Percentiles rank a stretch among this genome's conserved stretches.
These are phyloP conservation scores for Sonneratia caseolaris DNA, from an alignment of 345 rosid species.

Conservation along the genomic window DNA sequence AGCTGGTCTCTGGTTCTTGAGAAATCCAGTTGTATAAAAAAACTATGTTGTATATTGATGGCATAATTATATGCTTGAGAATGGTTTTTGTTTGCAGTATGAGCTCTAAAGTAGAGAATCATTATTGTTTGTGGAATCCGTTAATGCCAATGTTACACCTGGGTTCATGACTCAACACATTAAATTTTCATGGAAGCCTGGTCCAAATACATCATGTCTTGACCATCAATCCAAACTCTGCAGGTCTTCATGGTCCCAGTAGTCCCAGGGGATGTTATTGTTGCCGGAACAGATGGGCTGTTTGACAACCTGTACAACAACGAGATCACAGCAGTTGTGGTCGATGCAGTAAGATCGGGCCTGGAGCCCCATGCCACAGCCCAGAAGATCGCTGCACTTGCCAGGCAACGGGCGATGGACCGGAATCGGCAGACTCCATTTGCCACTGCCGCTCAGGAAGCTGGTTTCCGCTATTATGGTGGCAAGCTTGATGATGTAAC, in stretches of 20 bases:
- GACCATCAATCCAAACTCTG: background rate
- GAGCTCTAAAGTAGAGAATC: background rate
- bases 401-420: slow-evolving; percentile 69
- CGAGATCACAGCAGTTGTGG: slow-evolving; percentile 71
- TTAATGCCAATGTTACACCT: background rate
- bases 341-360: slow-evolving; percentile 62
- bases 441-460: slow-evolving; percentile 80
- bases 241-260: slow-evolving; percentile 76
- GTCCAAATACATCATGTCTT: background rate
- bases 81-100: background rate
- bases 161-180: background rate
- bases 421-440: slow-evolving; percentile 75
- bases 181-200: background rate
- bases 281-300: slow-evolving; percentile 94
- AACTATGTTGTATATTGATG: background rate
- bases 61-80: background rate
- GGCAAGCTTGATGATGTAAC: slow-evolving; percentile 98
- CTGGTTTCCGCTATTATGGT: slow-evolving; percentile 82
- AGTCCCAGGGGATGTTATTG: slow-evolving; percentile 65
- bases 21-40: no score
- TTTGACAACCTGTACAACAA: slow-evolving; percentile 82
- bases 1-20: no score
- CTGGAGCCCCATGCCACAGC: slow-evolving; percentile 64
- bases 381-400: slow-evolving; percentile 77
- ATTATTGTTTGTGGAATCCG: background rate